Conservation (phyloP, 352 stramenopile species). For the Phytophthora capsici region DNA sequence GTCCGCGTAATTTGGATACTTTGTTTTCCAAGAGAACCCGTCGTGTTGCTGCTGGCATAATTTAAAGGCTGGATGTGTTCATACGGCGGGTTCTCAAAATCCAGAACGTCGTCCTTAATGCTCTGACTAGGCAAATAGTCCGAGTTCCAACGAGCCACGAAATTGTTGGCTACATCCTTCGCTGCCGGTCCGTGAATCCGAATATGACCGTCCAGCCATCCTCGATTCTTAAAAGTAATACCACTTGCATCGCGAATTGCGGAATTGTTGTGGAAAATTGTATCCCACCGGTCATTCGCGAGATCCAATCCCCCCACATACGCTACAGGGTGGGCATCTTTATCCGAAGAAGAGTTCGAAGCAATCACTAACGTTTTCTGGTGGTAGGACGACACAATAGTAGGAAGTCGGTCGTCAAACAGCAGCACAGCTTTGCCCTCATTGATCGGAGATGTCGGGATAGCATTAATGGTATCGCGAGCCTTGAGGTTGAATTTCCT, state of each 20-base stretch:
- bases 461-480: slow-evolving; percentile 50
- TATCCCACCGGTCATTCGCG: slow-evolving; percentile 68
- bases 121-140: slow-evolving; percentile 32
- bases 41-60: slow-evolving; percentile 46
- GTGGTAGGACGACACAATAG: slow-evolving; percentile 48
- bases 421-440: slow-evolving; percentile 37
- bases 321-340: slow-evolving; percentile 32
- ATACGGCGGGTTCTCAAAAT: slow-evolving; percentile 48
- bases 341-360: slow-evolving; percentile 1
- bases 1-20: slow-evolving; percentile 33
- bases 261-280: slow-evolving; percentile 53
- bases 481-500: slow-evolving; percentile 46
- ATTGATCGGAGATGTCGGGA: slow-evolving; percentile 25
- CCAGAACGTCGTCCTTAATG: slow-evolving; percentile 38
- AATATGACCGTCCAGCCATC: slow-evolving; percentile 64
- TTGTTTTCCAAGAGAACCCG: slow-evolving; percentile 23
- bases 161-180: slow-evolving; percentile 61
- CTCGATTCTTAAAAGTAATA: slow-evolving; percentile 49
- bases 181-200: slow-evolving; percentile 54
- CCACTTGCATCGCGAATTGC: slow-evolving; percentile 35
- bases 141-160: slow-evolving; percentile 61
- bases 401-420: slow-evolving; percentile 61
- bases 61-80: slow-evolving; percentile 39
- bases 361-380: slow-evolving; percentile 58
- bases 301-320: slow-evolving; percentile 67